phyloP scores from a whole-genome alignment of 768 basidiomycete species.

The Lepiota brunneoincarnata region DNA sequence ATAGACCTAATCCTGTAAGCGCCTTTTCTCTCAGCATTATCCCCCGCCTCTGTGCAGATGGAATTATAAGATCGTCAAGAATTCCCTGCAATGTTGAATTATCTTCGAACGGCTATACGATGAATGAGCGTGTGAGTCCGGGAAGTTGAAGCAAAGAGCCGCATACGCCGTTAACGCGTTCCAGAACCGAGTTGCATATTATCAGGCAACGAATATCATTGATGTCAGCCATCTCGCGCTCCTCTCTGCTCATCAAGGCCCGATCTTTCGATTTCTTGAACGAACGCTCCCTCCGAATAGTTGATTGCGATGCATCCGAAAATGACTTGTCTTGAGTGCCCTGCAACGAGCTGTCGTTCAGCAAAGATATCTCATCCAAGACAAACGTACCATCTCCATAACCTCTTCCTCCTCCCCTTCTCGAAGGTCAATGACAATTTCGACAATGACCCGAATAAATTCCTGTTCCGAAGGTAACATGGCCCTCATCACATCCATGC shows the following conservation, averaged over 20 bases:
- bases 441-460: slow-evolving; percentile 34
- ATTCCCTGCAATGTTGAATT: slow-evolving; percentile 82
- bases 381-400: slow-evolving; percentile 8
- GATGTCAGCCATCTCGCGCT: slow-evolving; percentile 60
- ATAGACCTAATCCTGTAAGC: slow-evolving; percentile 75
- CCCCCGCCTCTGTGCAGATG: slow-evolving; percentile 87
- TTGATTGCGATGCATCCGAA: slow-evolving; percentile 19
- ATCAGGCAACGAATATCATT: slow-evolving; percentile 81
- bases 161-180: slow-evolving; percentile 81
- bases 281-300: slow-evolving; percentile 26
- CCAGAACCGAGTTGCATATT: slow-evolving; percentile 84
- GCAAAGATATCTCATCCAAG: not conserved
- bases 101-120: slow-evolving; percentile 63
- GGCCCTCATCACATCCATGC: slow-evolving; percentile 82
- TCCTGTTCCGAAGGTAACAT: slow-evolving; percentile 78
- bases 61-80: slow-evolving; percentile 83
- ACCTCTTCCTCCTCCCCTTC: slow-evolving; percentile 31
- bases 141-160: slow-evolving; percentile 27
- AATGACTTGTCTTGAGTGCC: slow-evolving; percentile 6
- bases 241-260: slow-evolving; percentile 59
- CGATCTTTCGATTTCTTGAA: slow-evolving; percentile 45
- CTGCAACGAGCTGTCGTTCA: not conserved
- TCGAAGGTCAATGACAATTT: slow-evolving; percentile 34
- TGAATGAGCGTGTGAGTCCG: slow-evolving; percentile 8
- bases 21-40: slow-evolving; percentile 78